Base-by-base conservation (phyloP, 2,329 filamentous ascomycete species). In the Dactylellina sp. region DNA sequence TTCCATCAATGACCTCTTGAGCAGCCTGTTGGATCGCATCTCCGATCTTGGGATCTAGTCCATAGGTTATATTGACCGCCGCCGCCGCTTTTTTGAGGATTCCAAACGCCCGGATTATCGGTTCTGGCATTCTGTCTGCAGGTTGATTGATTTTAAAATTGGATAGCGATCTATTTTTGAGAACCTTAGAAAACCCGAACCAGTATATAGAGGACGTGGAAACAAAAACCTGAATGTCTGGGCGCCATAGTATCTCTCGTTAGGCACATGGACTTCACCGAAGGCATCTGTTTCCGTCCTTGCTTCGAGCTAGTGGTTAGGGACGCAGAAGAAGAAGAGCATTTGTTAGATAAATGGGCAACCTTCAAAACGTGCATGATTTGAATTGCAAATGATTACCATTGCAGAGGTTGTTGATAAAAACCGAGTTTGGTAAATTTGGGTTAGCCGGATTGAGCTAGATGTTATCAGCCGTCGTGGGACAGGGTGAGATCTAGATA, bases 91-190 rank as follows among this genome's bases (percentile, higher is more conserved):
- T 94, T 88, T 99, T 99, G 77, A 99, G 86, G 79, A 98, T 96
- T 81, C 95, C 95, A 82, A 99, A 97, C 5, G 95, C 95, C 83
- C 89, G 90, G 80, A 98, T 86, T 79, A 99, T 90, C 49, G 93
- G 91, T 77, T 92, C 89, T 53, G 95, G 95, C 93, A 98, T 98
- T 82, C 95, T 93, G 82, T 99, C 95, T 84, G 97, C 92, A 75
- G 95, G 95, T 86, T 98, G 95, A 85, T 98, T 98, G 88, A 99
- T 98, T 83, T 90, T 91, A 87, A 99, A 99, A 86, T 99, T 99
- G 83, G 91, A 90, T 82, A 98, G 87, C 59, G 94, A 98, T 78
- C 84, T 85, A 68, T 46, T 59, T 7, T 4, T 25, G 11, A 16
- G 46, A 6, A 20, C 28, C 28, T 35, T 24, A 59, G 16, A 37